Evolutionary conservation across 2,329 filamentous ascomycete species (phyloP).

Genomic region (Chrysoporthe cubensis): DNA sequence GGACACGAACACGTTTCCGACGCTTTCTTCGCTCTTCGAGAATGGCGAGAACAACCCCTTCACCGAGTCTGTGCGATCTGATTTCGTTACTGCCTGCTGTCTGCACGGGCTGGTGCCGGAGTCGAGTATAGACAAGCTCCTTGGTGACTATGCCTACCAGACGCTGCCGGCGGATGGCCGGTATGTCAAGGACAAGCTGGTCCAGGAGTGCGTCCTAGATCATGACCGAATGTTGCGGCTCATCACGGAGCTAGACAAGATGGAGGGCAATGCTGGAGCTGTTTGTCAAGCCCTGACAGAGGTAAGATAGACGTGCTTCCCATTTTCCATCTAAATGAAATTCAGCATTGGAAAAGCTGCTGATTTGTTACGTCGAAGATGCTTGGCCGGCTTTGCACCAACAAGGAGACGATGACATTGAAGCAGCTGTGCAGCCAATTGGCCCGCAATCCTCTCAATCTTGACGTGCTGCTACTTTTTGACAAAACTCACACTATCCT

Average conservation of each 20-base stretch:
- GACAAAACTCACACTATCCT: slow-evolving; percentile 71
- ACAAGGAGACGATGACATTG: slow-evolving; percentile 79
- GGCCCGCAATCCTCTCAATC: slow-evolving; percentile 70
- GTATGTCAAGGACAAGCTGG: slow-evolving; percentile 76
- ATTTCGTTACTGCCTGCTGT: slow-evolving; percentile 90
- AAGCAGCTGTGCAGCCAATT: slow-evolving; percentile 74
- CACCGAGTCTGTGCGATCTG: slow-evolving; percentile 62
- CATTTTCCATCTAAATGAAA: neutral
- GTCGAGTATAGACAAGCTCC: slow-evolving; percentile 74
- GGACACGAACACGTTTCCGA: slow-evolving; percentile 76
- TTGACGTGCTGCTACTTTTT: slow-evolving; percentile 79
- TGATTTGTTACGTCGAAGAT: slow-evolving; percentile 48
- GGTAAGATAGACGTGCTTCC: slow-evolving; percentile 45
- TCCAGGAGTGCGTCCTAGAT: slow-evolving; percentile 77
- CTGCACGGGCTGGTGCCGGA: slow-evolving; percentile 84
- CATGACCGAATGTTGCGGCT: slow-evolving; percentile 75
- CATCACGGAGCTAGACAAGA: slow-evolving; percentile 81
- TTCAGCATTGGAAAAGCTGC: neutral
- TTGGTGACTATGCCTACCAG: slow-evolving; percentile 84
- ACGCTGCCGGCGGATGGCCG: slow-evolving; percentile 74
- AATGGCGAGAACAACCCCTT: slow-evolving; percentile 60
- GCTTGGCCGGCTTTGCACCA: slow-evolving; percentile 69
- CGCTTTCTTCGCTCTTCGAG: slow-evolving; percentile 62
- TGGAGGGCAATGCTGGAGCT: slow-evolving; percentile 89
- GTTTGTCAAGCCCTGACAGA: slow-evolving; percentile 79